Percentiles rank a stretch among this genome's conserved stretches.
These are phyloP conservation scores for Entophlyctis helioformis DNA, from an alignment of 192 early-diverging fungal species.

Conservation along the genomic window DNA sequence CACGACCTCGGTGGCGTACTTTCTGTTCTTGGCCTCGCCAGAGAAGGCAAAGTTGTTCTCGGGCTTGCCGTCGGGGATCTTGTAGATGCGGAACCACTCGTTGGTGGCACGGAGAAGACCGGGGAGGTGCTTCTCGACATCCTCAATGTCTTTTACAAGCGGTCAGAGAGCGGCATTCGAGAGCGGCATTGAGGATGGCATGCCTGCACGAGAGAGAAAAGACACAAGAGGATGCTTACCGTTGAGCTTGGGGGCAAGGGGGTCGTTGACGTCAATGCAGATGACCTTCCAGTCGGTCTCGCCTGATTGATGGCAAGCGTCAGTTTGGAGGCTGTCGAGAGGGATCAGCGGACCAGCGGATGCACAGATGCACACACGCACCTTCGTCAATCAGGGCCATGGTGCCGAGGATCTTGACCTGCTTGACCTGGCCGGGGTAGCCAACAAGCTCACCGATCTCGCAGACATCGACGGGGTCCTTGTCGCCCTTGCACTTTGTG, in stretches of 20 bases:
- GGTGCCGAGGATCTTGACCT: conserved; percentile 96
- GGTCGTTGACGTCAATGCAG: conserved; percentile 95
- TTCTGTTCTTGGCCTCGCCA: conserved; percentile 58
- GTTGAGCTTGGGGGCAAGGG: conserved; percentile 91
- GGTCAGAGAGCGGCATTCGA: too few species aligned
- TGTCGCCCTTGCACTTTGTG: conserved; percentile 93
- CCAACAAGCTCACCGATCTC: conserved; percentile 96
- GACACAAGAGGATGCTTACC: conserved; percentile 35
- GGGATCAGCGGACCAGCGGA: too few species aligned
- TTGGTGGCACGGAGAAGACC: conserved; percentile 92
- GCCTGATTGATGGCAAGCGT: too few species aligned
- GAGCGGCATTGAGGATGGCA: too few species aligned
- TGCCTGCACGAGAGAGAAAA: too few species aligned
- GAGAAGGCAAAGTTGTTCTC: conserved; percentile 99
- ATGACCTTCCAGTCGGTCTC: conserved; percentile 99
- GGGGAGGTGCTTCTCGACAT: conserved; percentile 95
- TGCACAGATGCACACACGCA: conserved; percentile 2
- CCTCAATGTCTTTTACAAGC: conserved; percentile 79
- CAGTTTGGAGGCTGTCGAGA: too few species aligned
- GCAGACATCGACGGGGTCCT: conserved; percentile 95
- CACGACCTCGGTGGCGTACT: conserved; percentile 83
- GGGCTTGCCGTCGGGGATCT: conserved; percentile 99
- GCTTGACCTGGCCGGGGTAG: conserved; percentile 90
- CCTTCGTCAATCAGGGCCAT: conserved; percentile 99
- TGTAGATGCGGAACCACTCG: conserved; percentile 99